Base-by-base conservation (phyloP, 1,284 basidiomycete genomes). In the Ceratobasidium theobromae region DNA sequence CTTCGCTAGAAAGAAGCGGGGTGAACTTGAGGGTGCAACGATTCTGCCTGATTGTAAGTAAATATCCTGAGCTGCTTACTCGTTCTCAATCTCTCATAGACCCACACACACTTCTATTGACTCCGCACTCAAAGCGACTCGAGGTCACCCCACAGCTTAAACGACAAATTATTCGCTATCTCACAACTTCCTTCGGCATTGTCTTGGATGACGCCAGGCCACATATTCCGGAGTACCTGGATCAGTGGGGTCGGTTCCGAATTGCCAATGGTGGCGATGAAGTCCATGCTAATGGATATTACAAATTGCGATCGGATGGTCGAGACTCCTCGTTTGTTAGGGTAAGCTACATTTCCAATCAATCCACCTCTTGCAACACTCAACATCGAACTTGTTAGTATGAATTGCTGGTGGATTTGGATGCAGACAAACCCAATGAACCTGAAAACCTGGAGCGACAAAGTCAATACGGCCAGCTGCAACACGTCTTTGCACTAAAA, bases 311-410 rank as follows among this genome's bases (percentile, higher is more conserved):
- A 3, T 71, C 73, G n/a, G 74, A 74, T 40, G 51, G 48, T 2
- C 69, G 74, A 0, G 76, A 78, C 69, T 69, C 73, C 2, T 70
- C 75, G 0, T 77, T 71, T 72, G 71, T 79, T 12, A 68, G 73
- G 55, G 77, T 78, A 68, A 30, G 74, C 27, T 9, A 43, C 73
- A n/a, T n/a, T n/a, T n/a, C n/a, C 16, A 38, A 8, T 38, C 8
- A 38, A 8, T 38, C 35, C 8, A 16, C 8, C 35, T 16, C 16
- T 38, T 38, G 35, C 35, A 38, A 16, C 16, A 38, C 35, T 38
- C 35, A 38, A 8, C 16, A 8, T 38, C 16, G 35, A 46, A n/a
- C 18, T 46, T 21, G 6, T 23, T 12, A 51, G 48, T 51, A 51
- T n/a, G 23, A 27, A 25, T 12, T 51, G 9, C 2, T 51, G 1